Percentiles rank a stretch among this genome's conserved stretches.
Evolutionary conservation across 176 grass and related monocot species (phyloP).

Genomic region (Rhynchospora tenuis): DNA sequence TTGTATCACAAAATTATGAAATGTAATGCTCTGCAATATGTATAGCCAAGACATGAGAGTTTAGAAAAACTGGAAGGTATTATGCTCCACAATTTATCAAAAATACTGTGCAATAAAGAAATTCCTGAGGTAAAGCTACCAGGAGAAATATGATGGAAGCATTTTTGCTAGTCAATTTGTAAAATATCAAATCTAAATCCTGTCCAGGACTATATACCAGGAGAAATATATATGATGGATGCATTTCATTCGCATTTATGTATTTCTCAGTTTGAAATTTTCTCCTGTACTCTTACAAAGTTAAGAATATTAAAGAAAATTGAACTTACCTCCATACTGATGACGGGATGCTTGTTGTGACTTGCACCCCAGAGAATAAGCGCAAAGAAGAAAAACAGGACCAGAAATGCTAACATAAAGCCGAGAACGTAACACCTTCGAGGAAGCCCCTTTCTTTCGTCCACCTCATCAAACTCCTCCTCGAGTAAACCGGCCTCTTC

Average conservation of each 20-base stretch:
- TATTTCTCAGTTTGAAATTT: background rate
- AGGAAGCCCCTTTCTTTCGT: slow-evolving; percentile 26
- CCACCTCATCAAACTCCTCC: background rate
- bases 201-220: background rate
- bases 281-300: background rate
- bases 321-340: slow-evolving; percentile 43
- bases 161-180: background rate
- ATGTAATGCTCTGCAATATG: slow-evolving; percentile 60
- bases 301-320: background rate
- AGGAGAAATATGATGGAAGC: background rate
- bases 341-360: slow-evolving; percentile 51
- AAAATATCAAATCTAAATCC: background rate
- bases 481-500: slow-evolving; percentile 64
- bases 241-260: background rate
- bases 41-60: background rate
- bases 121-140: background rate
- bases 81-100: background rate
- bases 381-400: slow-evolving; percentile 86
- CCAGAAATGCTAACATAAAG: slow-evolving; percentile 57
- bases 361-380: slow-evolving; percentile 91
- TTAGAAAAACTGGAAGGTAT: background rate
- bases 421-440: slow-evolving; percentile 41
- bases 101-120: background rate
- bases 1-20: slow-evolving; percentile 80
- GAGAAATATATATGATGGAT: no score